Evolutionary conservation across 257 asterid species (phyloP), one percentile per base, ranked within the genome.

Genomic region (Mitragyna speciosa): DNA sequence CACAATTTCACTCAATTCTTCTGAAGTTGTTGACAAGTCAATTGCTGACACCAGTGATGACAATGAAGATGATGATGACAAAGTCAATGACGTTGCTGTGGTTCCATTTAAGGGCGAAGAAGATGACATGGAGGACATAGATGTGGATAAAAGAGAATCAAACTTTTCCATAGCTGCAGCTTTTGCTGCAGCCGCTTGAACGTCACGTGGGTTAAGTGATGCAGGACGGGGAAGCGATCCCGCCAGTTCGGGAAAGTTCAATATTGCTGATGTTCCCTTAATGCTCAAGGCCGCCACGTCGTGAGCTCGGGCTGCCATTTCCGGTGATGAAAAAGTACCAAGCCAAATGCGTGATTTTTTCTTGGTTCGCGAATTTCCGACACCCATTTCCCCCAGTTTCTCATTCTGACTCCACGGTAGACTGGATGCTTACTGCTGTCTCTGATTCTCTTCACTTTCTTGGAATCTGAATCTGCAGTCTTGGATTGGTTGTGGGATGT

Each of bases 231-330:
- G 97, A 70, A 93, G 79, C 0, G 67, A 67, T 0, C 79, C 81
- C 0, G 93, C 97, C 0, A 93, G 85, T 66, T 91, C 86, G 1
- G 97, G 97, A 73, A 93, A 93, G 74, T 93, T 91, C 12, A 93
- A 91, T 2, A 89, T 90, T 2, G 94, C 97, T 4, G 97, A 82
- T 16, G 86, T 85, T 22, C 98, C 98, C 31, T 93, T 93, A 33
- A 93, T 91, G 87, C 92, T 89, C 7, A 91, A 48, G 4, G 97
- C 97, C 0, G 98, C 98, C 61, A 88, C 98, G 84, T 94, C 98
- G 72, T 94, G 98, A 12, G 98, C 98, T 82, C 98, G 86, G 79
- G 98, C 98, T 47, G 98, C 97, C 98, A 94, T 94, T 73, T 94
- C 96, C 5, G 97, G 96, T 0, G 92, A 90, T 0, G 98, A 86